phyloP scores from a whole-genome alignment of 2,329 filamentous ascomycete genomes.

The Pseudogymnoascus pannorum region DNA sequence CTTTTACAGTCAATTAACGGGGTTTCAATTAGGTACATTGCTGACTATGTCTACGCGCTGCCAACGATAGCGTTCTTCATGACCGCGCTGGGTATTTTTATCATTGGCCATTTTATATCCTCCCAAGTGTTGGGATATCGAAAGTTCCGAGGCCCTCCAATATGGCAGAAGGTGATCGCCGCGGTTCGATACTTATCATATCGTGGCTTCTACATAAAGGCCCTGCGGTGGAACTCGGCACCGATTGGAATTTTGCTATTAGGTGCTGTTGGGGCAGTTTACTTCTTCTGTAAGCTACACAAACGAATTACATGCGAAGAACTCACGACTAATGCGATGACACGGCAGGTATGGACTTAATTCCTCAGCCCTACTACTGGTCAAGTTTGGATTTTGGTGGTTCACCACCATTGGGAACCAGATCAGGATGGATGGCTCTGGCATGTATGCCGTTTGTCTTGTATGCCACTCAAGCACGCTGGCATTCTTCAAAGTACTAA shows the following conservation, averaged over 20 bases:
- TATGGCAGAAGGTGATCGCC: slow-evolving; percentile 31
- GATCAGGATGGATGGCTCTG: slow-evolving; percentile 59
- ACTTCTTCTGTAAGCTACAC: slow-evolving; percentile 36
- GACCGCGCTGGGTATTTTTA: slow-evolving; percentile 40
- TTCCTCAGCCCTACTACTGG: slow-evolving; percentile 50
- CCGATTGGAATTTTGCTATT: slow-evolving; percentile 39
- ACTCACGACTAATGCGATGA: slow-evolving; percentile 4
- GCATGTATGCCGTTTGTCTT: slow-evolving; percentile 57
- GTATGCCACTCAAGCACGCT: slow-evolving; percentile 19
- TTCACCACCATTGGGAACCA: slow-evolving; percentile 54
- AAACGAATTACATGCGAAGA: neutral
- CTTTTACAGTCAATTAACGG: neutral
- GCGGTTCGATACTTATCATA: slow-evolving; percentile 36
- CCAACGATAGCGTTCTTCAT: slow-evolving; percentile 47
- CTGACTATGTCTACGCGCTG: slow-evolving; percentile 46
- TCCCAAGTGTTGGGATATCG: slow-evolving; percentile 9
- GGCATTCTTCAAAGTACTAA: slow-evolving; percentile 7
- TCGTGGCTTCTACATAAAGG: slow-evolving; percentile 30
- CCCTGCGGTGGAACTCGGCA: slow-evolving; percentile 36
- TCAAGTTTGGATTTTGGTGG: slow-evolving; percentile 38
- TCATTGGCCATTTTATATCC: slow-evolving; percentile 29
- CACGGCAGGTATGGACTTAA: slow-evolving; percentile 37
- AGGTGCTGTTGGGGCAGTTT: slow-evolving; percentile 34
- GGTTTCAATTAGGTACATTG: slow-evolving; percentile 38
- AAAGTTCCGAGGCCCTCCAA: slow-evolving; percentile 11